Conservation (phyloP, 2,329 filamentous ascomycete genomes). For the Claviceps monticola region DNA sequence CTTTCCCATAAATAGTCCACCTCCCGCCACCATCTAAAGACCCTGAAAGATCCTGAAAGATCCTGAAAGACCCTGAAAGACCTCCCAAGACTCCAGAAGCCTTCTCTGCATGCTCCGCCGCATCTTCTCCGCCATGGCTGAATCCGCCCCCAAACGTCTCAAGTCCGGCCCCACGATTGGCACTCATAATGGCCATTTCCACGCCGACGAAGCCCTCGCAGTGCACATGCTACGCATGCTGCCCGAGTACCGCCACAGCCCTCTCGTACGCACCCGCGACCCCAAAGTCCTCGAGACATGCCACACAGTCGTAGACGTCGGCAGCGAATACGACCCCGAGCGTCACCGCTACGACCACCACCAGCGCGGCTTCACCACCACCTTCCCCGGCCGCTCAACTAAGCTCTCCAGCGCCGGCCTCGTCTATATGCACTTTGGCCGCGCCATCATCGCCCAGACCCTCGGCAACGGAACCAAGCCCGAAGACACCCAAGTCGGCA, state of each 20-base stretch:
- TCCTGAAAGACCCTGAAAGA: too few relatives aligned
- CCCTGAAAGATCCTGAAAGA: too few relatives aligned
- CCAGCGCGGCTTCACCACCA: slow-evolving; percentile 77
- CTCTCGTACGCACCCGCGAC: slow-evolving; percentile 79
- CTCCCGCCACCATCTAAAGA: background rate
- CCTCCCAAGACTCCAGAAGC: background rate
- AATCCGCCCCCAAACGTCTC: slow-evolving; percentile 65
- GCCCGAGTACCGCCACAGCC: slow-evolving; percentile 60
- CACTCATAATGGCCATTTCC: slow-evolving; percentile 97
- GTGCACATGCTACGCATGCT: slow-evolving; percentile 90
- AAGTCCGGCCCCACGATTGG: slow-evolving; percentile 61
- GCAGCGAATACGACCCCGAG: slow-evolving; percentile 73
- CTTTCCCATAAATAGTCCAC: background rate
- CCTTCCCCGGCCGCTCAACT: slow-evolving; percentile 70
- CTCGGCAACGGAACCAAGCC: slow-evolving; percentile 14
- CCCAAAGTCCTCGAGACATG: slow-evolving; percentile 62
- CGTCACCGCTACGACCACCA: slow-evolving; percentile 88
- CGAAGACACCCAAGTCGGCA: slow-evolving; percentile 51
- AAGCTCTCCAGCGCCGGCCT: slow-evolving; percentile 90
- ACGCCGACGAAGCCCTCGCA: slow-evolving; percentile 93
- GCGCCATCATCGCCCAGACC: slow-evolving; percentile 56
- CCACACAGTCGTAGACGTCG: slow-evolving; percentile 96
- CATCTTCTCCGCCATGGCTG: slow-evolving; percentile 28
- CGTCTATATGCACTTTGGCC: slow-evolving; percentile 92
- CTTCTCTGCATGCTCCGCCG: slow-evolving; percentile 19